Evolutionary conservation across 1,284 basidiomycete species (phyloP).

Genomic region (Naganishia cerealis): DNA sequence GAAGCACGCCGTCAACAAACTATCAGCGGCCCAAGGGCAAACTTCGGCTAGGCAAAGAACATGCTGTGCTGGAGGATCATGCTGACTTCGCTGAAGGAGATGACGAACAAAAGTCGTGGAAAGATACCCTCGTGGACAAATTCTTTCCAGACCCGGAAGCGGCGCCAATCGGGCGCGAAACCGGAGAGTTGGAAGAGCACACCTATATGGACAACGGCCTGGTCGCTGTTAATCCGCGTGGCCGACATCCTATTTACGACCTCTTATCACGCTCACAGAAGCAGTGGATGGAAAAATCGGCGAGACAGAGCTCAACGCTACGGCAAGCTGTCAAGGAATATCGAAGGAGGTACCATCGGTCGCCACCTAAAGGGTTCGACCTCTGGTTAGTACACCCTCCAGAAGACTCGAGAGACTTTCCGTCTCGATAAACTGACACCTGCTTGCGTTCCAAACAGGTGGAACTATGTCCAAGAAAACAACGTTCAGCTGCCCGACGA

Average conservation of each 20-base stretch:
- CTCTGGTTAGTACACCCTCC: conserved; percentile 57
- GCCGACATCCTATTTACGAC: conserved; percentile 48
- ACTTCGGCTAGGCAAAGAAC: conserved; percentile 2
- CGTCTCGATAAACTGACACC: neutral
- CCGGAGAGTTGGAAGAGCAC: conserved; percentile 8
- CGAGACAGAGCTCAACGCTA: conserved; percentile 50
- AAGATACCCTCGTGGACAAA: conserved; percentile 5
- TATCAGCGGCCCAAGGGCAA: neutral
- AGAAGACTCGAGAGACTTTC: conserved; percentile 38
- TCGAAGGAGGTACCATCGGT: conserved; percentile 48
- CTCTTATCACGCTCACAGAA: conserved; percentile 44
- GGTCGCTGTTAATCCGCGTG: conserved; percentile 27
- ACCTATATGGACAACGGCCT: conserved; percentile 25
- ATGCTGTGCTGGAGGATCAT: neutral
- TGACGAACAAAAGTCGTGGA: conserved; percentile 14
- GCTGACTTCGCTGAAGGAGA: neutral
- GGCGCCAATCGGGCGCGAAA: neutral
- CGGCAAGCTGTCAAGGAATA: conserved; percentile 54
- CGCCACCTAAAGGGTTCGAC: conserved; percentile 57
- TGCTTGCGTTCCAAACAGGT: conserved; percentile 24
- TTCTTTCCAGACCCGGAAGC: conserved; percentile 6
- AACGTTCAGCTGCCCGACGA: conserved; percentile 55
- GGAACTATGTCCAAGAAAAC: conserved; percentile 47
- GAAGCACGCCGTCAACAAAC: neutral
- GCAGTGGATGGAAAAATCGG: conserved; percentile 44